phyloP scores from a whole-genome alignment of 2,329 filamentous ascomycete species.

The Aspergillus persii region DNA sequence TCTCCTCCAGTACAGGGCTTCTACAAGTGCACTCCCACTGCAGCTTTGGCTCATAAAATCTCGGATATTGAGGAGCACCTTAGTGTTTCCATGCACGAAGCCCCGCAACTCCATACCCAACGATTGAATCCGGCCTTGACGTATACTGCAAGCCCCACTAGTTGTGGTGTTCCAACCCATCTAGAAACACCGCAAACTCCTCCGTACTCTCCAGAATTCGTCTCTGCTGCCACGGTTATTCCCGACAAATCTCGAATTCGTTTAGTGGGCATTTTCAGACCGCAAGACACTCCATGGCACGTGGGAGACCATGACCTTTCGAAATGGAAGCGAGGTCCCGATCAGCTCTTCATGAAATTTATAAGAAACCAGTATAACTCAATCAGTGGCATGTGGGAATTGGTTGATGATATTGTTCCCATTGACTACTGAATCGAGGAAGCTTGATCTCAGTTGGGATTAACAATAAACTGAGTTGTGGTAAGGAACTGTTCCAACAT shows the following conservation, averaged over 20 bases:
- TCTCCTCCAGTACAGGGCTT: conserved; percentile 7
- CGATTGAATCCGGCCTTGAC: background rate
- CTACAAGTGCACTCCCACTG: conserved; percentile 3
- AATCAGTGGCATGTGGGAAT: background rate
- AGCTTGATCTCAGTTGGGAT: background rate
- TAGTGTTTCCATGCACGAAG: background rate
- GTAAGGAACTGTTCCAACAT: background rate
- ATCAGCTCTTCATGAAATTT: conserved; percentile 7
- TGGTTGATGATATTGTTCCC: conserved; percentile 7
- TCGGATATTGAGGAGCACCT: conserved; percentile 2
- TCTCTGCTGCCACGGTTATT: background rate
- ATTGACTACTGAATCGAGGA: background rate
- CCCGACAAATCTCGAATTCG: background rate
- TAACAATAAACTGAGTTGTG: no score
- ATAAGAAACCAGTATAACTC: background rate
- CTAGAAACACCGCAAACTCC: background rate
- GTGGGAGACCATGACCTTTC: background rate
- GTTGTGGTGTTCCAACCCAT: background rate
- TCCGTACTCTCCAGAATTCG: background rate
- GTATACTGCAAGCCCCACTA: background rate
- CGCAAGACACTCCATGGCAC: background rate
- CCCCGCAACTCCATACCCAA: background rate
- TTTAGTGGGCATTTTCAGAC: background rate
- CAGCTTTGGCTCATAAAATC: conserved; percentile 2
- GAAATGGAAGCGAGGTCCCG: conserved; percentile 1